Base-by-base conservation (phyloP, 2,329 filamentous ascomycete genomes). In the Beauveria varroae region DNA sequence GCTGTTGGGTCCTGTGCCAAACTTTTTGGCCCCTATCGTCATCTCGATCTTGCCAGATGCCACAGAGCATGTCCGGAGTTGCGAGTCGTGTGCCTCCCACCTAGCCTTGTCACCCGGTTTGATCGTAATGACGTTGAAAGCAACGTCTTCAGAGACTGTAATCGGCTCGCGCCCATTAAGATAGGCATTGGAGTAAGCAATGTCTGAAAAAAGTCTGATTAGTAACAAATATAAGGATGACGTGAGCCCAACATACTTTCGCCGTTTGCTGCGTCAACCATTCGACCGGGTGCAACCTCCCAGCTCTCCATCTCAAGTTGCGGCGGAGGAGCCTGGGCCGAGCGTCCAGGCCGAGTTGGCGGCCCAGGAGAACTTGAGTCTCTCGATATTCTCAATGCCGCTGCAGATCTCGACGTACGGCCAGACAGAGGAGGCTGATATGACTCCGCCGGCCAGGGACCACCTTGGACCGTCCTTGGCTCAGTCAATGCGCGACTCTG, bases 161-260 rank as follows among this genome's bases (percentile, higher is more conserved):
- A 79, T 68, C 0, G 76, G 70, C 37, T 73, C 70, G 5, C 70
- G 70, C 34, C 70, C 71, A 0, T 72, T 70, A 4, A 79, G 67
- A 63, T 77, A 80, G 0, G 75, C 69, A 43, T 73, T 75, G 16
- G 78, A 79, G 62, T 75, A 79, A 4, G 73, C 75, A n/a, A 79
- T 65, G 34, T 76, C 78, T 80, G 34, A 5, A 6, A 24, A 10
- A 2, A 7, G n/a, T 50, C 1, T n/a, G 16, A 12, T 41, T 55
- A 41, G 20, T 22, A 9, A 18, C 14, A 4, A 1, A 12, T 9
- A 50, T 22, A 40, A 41, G 24, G 24, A 12, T n/a, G 5, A 16
- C 55, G 12, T 5, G 1, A 14, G 0, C 10, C 20, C 7, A 40
- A 71, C 76, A 64, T 68, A 79, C 77, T 77, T 30, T 74, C 70